phyloP scores from a whole-genome alignment of 2,329 filamentous ascomycete species.

The Chaetomium olivaceum region DNA sequence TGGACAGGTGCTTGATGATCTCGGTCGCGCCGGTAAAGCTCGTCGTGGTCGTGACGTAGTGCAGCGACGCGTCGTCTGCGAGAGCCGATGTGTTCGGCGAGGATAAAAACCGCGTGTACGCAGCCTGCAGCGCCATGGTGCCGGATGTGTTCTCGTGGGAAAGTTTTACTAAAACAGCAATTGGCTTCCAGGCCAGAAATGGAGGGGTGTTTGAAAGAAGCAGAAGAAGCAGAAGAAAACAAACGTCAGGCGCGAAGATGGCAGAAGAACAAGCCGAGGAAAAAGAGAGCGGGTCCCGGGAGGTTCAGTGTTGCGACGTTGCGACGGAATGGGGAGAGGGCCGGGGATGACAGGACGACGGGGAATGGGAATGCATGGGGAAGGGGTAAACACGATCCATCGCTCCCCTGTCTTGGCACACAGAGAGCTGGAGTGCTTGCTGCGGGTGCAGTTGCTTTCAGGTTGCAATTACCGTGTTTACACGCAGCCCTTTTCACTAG shows the following conservation, averaged over 20 bases:
- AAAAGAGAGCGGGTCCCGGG: conserved; percentile 17
- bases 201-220: neutral
- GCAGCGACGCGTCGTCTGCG: conserved; percentile 66
- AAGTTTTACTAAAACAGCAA: neutral
- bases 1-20: conserved; percentile 79
- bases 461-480: conserved; percentile 18
- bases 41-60: conserved; percentile 89
- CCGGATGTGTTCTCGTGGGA: neutral
- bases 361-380: conserved; percentile 29
- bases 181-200: neutral
- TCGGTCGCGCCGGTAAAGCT: conserved; percentile 68
- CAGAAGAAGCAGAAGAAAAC: conserved; percentile 1
- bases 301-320: neutral
- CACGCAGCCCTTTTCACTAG: conserved; percentile 8
- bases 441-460: neutral
- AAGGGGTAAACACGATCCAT: conserved; percentile 24
- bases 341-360: conserved; percentile 26
- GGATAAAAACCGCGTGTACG: conserved; percentile 73
- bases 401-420: conserved; percentile 22
- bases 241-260: conserved; percentile 16
- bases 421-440: neutral
- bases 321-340: conserved; percentile 9
- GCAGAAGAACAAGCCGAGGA: conserved; percentile 8
- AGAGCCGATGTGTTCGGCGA: conserved; percentile 65
- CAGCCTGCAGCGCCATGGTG: conserved; percentile 51